Percentiles rank a stretch among this genome's conserved stretches.
Conservation (phyloP, 73 alveolate species). For the Breviolum minutum region DNA sequence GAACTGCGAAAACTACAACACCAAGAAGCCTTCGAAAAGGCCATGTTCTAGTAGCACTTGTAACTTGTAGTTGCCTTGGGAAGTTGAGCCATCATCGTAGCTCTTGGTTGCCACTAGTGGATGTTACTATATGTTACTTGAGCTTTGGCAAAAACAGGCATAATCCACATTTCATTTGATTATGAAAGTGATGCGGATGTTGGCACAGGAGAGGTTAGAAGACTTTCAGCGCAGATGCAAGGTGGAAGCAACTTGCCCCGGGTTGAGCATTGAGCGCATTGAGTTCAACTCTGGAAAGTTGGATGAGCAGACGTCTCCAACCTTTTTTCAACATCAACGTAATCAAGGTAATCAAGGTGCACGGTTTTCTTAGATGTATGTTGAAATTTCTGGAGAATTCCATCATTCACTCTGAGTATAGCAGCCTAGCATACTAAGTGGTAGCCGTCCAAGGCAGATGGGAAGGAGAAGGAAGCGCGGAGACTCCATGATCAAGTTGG, state of each 20-base stretch:
- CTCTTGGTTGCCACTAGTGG: not conserved
- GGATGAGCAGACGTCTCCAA: not conserved
- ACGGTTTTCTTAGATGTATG: not conserved
- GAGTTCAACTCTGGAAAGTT: not conserved
- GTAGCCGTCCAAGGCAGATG: conserved; percentile 15
- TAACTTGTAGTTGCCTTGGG: not conserved
- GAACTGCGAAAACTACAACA: not conserved
- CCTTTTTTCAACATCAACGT: not conserved
- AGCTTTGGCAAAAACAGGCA: too few species aligned
- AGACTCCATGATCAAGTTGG: conserved; percentile 47
- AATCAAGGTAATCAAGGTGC: not conserved
- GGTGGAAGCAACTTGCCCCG: conserved; percentile 20
- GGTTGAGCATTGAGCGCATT: not conserved
- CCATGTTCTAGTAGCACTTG: not conserved
- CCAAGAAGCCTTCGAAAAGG: conserved; percentile 25
- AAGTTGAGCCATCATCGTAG: too few species aligned
- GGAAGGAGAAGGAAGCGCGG: conserved; percentile 17
- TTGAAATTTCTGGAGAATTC: not conserved
- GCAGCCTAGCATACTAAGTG: not conserved
- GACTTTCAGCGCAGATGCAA: conserved; percentile 52
- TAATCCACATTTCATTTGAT: not conserved
- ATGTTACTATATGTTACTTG: too few species aligned
- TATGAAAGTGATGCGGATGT: not conserved
- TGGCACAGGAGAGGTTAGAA: conserved; percentile 43
- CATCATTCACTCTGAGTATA: too few species aligned